phyloP scores from a whole-genome alignment of 1,284 basidiomycete genomes.

The Veloboletus limbatus region DNA sequence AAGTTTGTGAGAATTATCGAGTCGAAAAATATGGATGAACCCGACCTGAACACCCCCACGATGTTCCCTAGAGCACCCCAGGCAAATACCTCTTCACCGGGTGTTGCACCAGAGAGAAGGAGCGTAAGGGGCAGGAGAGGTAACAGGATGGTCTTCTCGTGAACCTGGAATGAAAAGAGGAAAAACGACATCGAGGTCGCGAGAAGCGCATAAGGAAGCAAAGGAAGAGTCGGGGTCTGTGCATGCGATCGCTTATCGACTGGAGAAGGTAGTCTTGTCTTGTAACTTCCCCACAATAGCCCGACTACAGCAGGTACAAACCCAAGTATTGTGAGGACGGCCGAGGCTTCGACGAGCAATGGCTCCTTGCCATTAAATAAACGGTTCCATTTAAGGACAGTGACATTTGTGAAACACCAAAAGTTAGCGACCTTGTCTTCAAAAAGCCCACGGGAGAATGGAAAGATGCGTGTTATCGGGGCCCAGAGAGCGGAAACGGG shows the following conservation, averaged over 20 bases:
- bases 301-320: slow-evolving; percentile 62
- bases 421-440: slow-evolving; percentile 98
- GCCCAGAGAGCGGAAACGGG: slow-evolving; percentile 47
- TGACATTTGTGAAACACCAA: slow-evolving; percentile 91
- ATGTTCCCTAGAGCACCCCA: slow-evolving; percentile 83
- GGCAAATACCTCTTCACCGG: slow-evolving; percentile 66
- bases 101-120: slow-evolving; percentile 62
- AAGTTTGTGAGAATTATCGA: slow-evolving; percentile 2
- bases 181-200: slow-evolving; percentile 86
- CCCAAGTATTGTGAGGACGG: slow-evolving; percentile 58
- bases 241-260: slow-evolving; percentile 8
- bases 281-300: slow-evolving; percentile 50
- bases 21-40: neutral
- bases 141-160: slow-evolving; percentile 91
- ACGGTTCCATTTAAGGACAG: slow-evolving; percentile 74
- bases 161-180: slow-evolving; percentile 93
- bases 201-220: slow-evolving; percentile 69
- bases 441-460: slow-evolving; percentile 86
- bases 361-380: slow-evolving; percentile 39
- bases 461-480: slow-evolving; percentile 82
- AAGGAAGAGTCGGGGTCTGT: slow-evolving; percentile 52
- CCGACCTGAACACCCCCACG: slow-evolving; percentile 84
- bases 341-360: slow-evolving; percentile 55
- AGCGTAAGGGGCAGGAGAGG: slow-evolving; percentile 84
- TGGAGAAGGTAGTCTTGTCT: slow-evolving; percentile 26